A percentile compares a stretch with the other conserved stretches of the same genome.
Conservation (phyloP, 148 eudicot genomes). For the Vaccinium vitisidaea region DNA sequence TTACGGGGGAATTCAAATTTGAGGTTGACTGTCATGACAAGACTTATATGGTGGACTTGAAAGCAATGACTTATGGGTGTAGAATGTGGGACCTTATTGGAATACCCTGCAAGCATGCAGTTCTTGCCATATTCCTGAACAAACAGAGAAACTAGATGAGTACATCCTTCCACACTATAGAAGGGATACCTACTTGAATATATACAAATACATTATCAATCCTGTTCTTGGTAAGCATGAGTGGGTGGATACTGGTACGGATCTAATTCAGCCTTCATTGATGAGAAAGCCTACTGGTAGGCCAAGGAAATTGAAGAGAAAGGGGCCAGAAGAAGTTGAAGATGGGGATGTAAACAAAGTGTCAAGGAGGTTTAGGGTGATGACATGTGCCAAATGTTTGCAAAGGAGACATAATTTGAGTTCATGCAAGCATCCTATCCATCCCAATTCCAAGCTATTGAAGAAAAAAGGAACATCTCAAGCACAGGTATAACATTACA, state of each 20-base stretch:
- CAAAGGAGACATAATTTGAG: too few species aligned
- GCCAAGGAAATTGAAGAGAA: not conserved
- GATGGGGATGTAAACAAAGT: too few species aligned
- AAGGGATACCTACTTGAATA: not conserved
- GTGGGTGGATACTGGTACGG: not conserved
- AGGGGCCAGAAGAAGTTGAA: not conserved
- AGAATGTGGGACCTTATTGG: slow-evolving; percentile 5
- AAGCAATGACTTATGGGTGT: not conserved
- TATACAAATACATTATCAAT: not conserved
- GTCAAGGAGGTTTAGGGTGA: too few species aligned
- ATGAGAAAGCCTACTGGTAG: not conserved
- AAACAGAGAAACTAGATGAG: not conserved
- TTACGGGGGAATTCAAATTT: not conserved
- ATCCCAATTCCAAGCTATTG: too few species aligned
- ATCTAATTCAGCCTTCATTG: not conserved
- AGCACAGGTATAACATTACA: too few species aligned
- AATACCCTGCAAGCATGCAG: slow-evolving; percentile 11
- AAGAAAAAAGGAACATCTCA: too few species aligned
- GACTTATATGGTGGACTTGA: not conserved
- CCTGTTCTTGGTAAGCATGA: not conserved
- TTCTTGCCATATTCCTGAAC: not conserved
- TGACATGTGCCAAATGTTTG: too few species aligned
- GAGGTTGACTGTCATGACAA: not conserved
- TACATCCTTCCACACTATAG: not conserved
- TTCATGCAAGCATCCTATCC: too few species aligned